Evolutionary conservation across 2,329 filamentous ascomycete genomes (phyloP).

Genomic region (Coleophoma cylindrospora): DNA sequence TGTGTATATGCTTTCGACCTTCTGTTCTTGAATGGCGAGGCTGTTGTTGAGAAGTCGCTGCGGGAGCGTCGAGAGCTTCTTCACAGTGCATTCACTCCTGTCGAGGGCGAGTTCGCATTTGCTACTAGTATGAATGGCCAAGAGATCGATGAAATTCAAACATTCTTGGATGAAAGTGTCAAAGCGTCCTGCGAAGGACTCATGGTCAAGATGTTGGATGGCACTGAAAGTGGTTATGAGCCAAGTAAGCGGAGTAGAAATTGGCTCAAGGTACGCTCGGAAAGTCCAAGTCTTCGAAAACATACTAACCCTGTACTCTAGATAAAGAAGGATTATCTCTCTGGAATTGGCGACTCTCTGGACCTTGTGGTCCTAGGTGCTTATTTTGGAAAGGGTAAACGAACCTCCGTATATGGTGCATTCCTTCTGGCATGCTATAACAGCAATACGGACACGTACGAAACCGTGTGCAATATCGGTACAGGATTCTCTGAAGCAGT

Average conservation of each 20-base stretch:
- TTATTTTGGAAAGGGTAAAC: conserved; percentile 92
- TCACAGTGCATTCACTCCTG: conserved; percentile 63
- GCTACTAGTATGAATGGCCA: conserved; percentile 82
- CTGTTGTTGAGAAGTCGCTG: conserved; percentile 81
- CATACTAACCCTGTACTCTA: conserved; percentile 25
- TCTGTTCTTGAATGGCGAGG: conserved; percentile 86
- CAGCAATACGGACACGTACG: conserved; percentile 71
- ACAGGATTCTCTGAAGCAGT: conserved; percentile 95
- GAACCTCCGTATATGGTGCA: conserved; percentile 90
- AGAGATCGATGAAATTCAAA: conserved; percentile 90
- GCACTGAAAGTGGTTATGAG: conserved; percentile 87
- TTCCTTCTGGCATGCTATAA: conserved; percentile 97
- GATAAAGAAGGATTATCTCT: conserved; percentile 98
- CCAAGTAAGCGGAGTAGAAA: conserved; percentile 94
- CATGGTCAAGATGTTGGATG: conserved; percentile 99
- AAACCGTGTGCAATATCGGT: conserved; percentile 97
- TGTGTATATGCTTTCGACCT: conserved; percentile 97
- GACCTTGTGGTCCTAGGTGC: conserved; percentile 94
- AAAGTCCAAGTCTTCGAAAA: not conserved
- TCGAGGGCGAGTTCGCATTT: conserved; percentile 88
- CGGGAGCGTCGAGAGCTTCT: conserved; percentile 78
- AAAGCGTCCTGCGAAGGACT: conserved; percentile 95
- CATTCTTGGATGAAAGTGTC: conserved; percentile 87
- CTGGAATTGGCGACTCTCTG: conserved; percentile 89
- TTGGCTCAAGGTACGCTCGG: conserved; percentile 77